Evolutionary conservation across 805 yeast genomes (phyloP), one percentile per base, ranked within the genome.

Genomic region (Spathaspora hagerdaliae): DNA sequence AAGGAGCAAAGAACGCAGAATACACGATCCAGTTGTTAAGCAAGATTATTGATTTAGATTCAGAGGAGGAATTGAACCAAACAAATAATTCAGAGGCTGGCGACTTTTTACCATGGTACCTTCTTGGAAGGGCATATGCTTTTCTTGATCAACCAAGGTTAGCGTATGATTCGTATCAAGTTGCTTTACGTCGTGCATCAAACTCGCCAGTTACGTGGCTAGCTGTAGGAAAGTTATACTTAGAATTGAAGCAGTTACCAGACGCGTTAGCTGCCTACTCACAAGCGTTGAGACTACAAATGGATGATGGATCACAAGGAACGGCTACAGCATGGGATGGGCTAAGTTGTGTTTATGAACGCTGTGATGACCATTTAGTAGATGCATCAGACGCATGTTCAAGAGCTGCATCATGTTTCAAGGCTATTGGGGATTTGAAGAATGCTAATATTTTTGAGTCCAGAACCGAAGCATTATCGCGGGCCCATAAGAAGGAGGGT

Each of bases 241-340:
- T 83, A 45, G 74, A 74, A 49, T 64, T 81, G 51, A 78, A 77
- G 39, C 88, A 83, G 59, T 58, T 83, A 24, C 77, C 81, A 3
- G 88, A 83, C 55, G 82, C 88, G 0, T 64, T 83, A 42, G 81
- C 83, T 6, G 87, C 87, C 2, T 83, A 79, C 55, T 77, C 85
- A 0, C 85, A 82, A 57, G 87, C 85, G 2, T 72, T 82, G 14
- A 66, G 81, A 39, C 57, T 80, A 9, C 76, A 75, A 51, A 64
- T 68, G 36, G 78, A 75, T 41, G 79, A 75, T 39, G 69, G 69
- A 9, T 65, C 73, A 7, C 67, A 68, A 1, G 71, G 74, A 1
- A 67, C 76, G 5, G 85, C 82, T 1, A 67, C 79, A 11, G 84
- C 85, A 1, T 81, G 86, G 86, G 83, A 80, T 53, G 85, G 85